Evolutionary conservation across 2,329 filamentous ascomycete species (phyloP).

Genomic region (Pyricularia grisea): DNA sequence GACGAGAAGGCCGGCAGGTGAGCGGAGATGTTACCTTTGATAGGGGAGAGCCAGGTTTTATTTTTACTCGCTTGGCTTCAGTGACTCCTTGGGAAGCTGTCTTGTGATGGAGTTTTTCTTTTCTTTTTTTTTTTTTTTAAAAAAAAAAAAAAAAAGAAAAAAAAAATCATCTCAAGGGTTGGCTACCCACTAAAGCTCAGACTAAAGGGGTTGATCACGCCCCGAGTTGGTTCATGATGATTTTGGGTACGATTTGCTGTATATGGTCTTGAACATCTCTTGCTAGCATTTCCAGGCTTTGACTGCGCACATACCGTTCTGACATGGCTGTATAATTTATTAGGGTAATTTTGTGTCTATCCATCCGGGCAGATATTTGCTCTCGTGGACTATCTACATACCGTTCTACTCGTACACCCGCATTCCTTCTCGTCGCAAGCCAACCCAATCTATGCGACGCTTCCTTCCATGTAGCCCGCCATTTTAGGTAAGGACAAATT

Average conservation of each 20-base stretch:
- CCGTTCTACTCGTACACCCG: neutral
- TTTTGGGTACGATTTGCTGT: neutral
- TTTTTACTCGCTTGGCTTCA: neutral
- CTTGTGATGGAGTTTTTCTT: neutral
- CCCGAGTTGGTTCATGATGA: neutral
- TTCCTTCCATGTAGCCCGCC: conserved; percentile 36
- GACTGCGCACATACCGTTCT: neutral
- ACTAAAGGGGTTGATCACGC: neutral
- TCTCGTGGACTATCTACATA: neutral
- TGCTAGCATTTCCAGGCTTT: neutral
- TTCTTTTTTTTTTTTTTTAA: too few species aligned
- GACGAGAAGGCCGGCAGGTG: conserved; percentile 61
- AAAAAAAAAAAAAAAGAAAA: too few species aligned
- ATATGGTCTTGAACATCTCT: neutral
- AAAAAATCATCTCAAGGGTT: neutral
- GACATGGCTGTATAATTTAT: neutral
- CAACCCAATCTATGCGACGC: conserved; percentile 27
- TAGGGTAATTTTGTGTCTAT: neutral
- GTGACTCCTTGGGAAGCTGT: neutral
- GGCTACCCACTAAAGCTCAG: neutral
- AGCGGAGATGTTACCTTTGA: conserved; percentile 4
- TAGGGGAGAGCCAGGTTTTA: neutral
- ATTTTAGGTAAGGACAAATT: conserved; percentile 36
- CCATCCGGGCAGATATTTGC: neutral
- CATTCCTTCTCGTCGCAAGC: neutral